Base-by-base conservation (phyloP, 768 basidiomycete genomes). In the Tylopilus felleus region DNA sequence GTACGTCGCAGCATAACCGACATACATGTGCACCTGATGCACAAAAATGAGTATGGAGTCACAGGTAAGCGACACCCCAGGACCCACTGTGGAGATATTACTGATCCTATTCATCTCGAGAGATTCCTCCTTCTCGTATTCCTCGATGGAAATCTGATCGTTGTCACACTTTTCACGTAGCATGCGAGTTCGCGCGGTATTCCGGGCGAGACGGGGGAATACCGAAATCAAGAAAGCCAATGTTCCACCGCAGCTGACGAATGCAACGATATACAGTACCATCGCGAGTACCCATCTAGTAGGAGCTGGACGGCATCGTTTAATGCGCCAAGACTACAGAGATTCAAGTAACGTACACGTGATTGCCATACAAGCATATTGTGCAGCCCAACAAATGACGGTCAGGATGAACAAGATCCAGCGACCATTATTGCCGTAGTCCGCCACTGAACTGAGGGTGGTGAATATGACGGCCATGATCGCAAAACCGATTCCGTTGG, bases 31-130 rank as follows among this genome's bases (percentile, higher is more conserved):
- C 51, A 77, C 81, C 89, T 90, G 49, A 50, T 25, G 36, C 16
- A 22, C 43, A 38, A 28, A 8, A 10, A 22, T 40, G 19, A 42
- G 38, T 16, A 21, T 21, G 31, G 1, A 29, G 1, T 13, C 22
- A n/a, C 14, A 41, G 25, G n/a, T 23, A 35, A 8, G 3, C 16
- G 1, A 7, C 3, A 29, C 29, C 23, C 22, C 12, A 9, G 19
- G 4, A 59, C 78, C 45, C 45, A 90, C 90, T 39, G 86, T 91
- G 63, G 85, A 88, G 57, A 91, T 88, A 61, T 90, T 92, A 63
- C 90, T 89, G 53, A 93, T 87, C 57, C 85, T 73, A 57, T 90
- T 93, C 78, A 90, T 91, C 72, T 93, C n/a, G n/a, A n/a, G n/a
- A n/a, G n/a, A n/a, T n/a, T n/a, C n/a, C n/a, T n/a, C n/a, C n/a